Conservation (phyloP, 2,329 filamentous ascomycete genomes). For the Nigrospora sphaerica region DNA sequence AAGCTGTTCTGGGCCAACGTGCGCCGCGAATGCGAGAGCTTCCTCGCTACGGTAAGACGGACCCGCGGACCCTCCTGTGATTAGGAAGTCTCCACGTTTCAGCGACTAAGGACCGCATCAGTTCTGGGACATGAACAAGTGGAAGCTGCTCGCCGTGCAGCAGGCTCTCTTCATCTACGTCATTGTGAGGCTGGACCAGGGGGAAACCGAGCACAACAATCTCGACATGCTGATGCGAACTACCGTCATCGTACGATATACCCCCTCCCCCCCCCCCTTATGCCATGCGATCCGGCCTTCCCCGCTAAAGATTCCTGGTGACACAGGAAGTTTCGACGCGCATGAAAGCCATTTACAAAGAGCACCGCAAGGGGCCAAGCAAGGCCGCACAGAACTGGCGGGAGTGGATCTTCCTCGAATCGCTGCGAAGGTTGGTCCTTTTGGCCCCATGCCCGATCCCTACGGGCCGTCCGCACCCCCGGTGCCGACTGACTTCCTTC, state of each 20-base stretch:
- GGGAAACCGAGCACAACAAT: conserved; percentile 34
- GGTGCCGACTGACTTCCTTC: conserved; percentile 5
- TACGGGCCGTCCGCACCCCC: not conserved
- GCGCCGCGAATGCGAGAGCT: conserved; percentile 30
- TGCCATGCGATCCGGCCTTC: too few species aligned
- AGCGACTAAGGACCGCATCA: conserved; percentile 5
- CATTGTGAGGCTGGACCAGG: conserved; percentile 32
- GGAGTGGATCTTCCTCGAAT: conserved; percentile 34
- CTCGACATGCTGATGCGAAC: conserved; percentile 27
- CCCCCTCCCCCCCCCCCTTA: too few species aligned
- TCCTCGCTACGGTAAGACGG: conserved; percentile 24
- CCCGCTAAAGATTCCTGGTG: too few species aligned
- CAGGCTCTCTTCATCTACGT: conserved; percentile 37
- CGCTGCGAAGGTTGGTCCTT: conserved; percentile 22
- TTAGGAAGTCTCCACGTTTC: not conserved
- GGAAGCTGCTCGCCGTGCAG: conserved; percentile 31
- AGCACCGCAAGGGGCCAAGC: too few species aligned
- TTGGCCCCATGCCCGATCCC: not conserved
- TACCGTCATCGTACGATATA: conserved; percentile 23
- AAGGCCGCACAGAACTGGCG: conserved; percentile 22
- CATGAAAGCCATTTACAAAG: too few species aligned
- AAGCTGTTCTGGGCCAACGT: conserved; percentile 39
- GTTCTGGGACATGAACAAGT: conserved; percentile 22
- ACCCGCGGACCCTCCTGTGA: conserved; percentile 2
- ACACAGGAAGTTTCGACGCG: too few species aligned